phyloP scores from a whole-genome alignment of 805 yeast species.

The Hanseniaspora jakobsenii region DNA sequence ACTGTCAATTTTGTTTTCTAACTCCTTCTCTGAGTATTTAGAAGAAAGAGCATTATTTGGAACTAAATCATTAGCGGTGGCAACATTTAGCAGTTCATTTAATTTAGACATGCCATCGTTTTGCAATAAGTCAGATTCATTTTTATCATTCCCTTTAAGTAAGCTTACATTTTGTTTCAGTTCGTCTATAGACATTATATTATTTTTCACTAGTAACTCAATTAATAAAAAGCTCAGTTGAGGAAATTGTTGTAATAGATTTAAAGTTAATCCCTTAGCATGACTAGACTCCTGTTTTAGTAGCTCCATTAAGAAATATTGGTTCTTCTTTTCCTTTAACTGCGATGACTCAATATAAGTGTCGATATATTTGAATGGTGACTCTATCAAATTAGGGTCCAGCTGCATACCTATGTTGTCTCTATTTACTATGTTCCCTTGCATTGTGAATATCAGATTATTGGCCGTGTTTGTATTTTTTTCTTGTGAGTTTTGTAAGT shows the following conservation, averaged over 20 bases:
- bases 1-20: conserved; percentile 22
- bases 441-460: conserved; percentile 16
- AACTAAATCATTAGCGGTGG: conserved; percentile 18
- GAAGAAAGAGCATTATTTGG: not conserved
- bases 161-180: conserved; percentile 28
- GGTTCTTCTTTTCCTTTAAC: conserved; percentile 19
- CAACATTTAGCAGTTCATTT: conserved; percentile 16
- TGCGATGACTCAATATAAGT: conserved; percentile 17
- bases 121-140: conserved; percentile 21
- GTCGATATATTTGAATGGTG: conserved; percentile 30
- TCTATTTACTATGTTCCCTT: conserved; percentile 16
- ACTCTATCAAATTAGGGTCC: conserved; percentile 29
- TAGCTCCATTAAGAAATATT: conserved; percentile 15
- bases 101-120: conserved; percentile 17
- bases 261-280: conserved; percentile 16
- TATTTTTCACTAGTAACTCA: conserved; percentile 44
- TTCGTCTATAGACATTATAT: conserved; percentile 27
- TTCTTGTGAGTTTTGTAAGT: conserved; percentile 1
- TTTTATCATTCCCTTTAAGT: conserved; percentile 23
- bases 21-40: too few species aligned
- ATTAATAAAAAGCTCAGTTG: conserved; percentile 75
- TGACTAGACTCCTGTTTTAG: conserved; percentile 15
- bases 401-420: conserved; percentile 34
- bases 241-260: conserved; percentile 37
- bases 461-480: conserved; percentile 9